These are phyloP conservation scores for Teratosphaeria nubilosa DNA, from an alignment of 2,329 filamentous ascomycete species.

Conservation along the genomic window DNA sequence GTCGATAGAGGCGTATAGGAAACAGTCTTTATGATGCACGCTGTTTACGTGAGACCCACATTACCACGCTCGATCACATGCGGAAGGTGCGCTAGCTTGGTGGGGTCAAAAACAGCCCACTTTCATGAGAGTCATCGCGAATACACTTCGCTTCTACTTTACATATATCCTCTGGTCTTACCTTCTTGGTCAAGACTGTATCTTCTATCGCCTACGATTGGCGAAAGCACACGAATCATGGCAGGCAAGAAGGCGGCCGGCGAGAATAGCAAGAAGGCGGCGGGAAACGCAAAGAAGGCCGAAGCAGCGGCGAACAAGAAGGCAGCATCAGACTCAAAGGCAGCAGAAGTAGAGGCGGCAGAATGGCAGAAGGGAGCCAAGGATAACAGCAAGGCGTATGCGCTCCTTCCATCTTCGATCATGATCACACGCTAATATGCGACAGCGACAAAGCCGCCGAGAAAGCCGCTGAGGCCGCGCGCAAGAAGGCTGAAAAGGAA, in stretches of 20 bases:
- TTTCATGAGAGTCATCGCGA: neutral
- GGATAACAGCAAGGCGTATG: conserved; percentile 76
- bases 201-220: neutral
- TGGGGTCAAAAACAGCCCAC: neutral
- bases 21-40: neutral
- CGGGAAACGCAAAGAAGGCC: conserved; percentile 85
- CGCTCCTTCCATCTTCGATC: conserved; percentile 9
- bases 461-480: conserved; percentile 70
- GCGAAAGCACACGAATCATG: conserved; percentile 39
- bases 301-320: conserved; percentile 74
- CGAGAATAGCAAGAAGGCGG: conserved; percentile 80
- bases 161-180: neutral
- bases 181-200: neutral
- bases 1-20: too few species aligned
- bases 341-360: conserved; percentile 56
- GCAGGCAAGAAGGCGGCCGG: conserved; percentile 53
- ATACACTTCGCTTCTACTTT: neutral
- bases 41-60: neutral
- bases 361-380: conserved; percentile 85
- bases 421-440: conserved; percentile 1
- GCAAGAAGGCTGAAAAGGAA: conserved; percentile 88
- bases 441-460: conserved; percentile 70
- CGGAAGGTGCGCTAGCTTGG: neutral
- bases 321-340: conserved; percentile 57
- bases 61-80: neutral